A percentile compares a stretch with the other conserved stretches of the same genome.
phyloP scores from a whole-genome alignment of 2,329 filamentous ascomycete species.

The Colletotrichum sp. region DNA sequence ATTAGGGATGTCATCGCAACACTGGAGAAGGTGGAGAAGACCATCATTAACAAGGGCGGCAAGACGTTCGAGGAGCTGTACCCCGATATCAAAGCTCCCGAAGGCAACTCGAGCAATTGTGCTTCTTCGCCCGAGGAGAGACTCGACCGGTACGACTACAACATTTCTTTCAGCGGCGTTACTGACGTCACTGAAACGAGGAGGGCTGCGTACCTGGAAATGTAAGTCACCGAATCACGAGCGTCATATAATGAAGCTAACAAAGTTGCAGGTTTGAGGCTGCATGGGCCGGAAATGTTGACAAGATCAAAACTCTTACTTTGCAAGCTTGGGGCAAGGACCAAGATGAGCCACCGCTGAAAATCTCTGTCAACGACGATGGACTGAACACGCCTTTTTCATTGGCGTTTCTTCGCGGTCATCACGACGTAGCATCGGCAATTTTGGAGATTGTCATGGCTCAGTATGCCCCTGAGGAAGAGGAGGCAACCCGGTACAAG shows the following conservation, averaged over 20 bases:
- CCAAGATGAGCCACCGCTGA: constrained; percentile 62
- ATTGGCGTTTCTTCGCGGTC: constrained; percentile 70
- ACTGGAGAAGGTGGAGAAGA: constrained; percentile 59
- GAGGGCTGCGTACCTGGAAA: constrained; percentile 63
- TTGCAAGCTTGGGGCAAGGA: constrained; percentile 62
- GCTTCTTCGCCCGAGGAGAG: constrained; percentile 22
- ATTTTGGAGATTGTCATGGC: constrained; percentile 74
- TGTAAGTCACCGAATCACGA: constrained; percentile 53
- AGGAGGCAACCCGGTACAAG: constrained; percentile 55
- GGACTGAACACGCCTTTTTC: constrained; percentile 65
- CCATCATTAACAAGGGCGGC: constrained; percentile 62
- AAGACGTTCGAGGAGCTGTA: constrained; percentile 72
- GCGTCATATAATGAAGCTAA: constrained; percentile 24
- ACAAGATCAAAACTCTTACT: constrained; percentile 69
- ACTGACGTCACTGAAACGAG: constrained; percentile 61
- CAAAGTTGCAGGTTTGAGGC: constrained; percentile 66
- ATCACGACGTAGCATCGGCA: constrained; percentile 65
- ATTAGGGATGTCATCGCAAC: constrained; percentile 55
- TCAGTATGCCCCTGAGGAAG: constrained; percentile 67
- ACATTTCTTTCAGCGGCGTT: constrained; percentile 57
- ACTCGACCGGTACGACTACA: constrained; percentile 48
- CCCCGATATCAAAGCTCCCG: constrained; percentile 50
- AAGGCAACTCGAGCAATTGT: neutral
- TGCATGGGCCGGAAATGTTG: constrained; percentile 72
- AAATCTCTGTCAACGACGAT: constrained; percentile 64